Percentiles rank a stretch among this genome's conserved stretches.
Evolutionary conservation across 768 basidiomycete species (phyloP).

Genomic region (Boletellus emodensis): DNA sequence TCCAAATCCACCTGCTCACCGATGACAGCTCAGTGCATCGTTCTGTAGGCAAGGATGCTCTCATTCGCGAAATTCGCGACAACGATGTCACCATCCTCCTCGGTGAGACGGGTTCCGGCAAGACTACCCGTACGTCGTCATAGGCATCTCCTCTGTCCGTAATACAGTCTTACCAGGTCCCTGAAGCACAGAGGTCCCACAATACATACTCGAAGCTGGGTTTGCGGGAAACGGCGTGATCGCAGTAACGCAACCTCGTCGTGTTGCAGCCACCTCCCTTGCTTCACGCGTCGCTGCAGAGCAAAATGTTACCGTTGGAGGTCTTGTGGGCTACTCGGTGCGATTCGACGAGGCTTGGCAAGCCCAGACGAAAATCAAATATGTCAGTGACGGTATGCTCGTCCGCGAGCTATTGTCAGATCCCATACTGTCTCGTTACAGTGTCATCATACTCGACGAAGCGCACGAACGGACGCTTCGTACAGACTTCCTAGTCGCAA

Average conservation of each 20-base stretch:
- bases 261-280: constrained; percentile 94
- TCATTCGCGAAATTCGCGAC: constrained; percentile 65
- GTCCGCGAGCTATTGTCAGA: constrained; percentile 87
- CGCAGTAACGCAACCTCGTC: constrained; percentile 91
- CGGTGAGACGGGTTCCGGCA: constrained; percentile 97
- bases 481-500: constrained; percentile 91
- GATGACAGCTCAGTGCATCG: not conserved
- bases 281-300: constrained; percentile 87
- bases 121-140: constrained; percentile 87
- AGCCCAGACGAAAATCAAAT: constrained; percentile 82
- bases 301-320: constrained; percentile 67
- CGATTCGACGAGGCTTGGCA: constrained; percentile 86
- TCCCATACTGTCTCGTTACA: constrained; percentile 71
- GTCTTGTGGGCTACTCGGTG: constrained; percentile 88
- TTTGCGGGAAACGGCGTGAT: constrained; percentile 70
- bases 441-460: constrained; percentile 90
- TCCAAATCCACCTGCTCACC: not conserved
- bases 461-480: constrained; percentile 95
- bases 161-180: constrained; percentile 17
- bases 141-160: not conserved
- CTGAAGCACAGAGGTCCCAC: constrained; percentile 79
- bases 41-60: constrained; percentile 62
- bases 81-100: constrained; percentile 87
- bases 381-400: constrained; percentile 97
- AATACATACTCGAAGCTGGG: constrained; percentile 86